Evolutionary conservation across 2,329 filamentous ascomycete genomes (phyloP).

Genomic region (Arthrobotrys sinensis): DNA sequence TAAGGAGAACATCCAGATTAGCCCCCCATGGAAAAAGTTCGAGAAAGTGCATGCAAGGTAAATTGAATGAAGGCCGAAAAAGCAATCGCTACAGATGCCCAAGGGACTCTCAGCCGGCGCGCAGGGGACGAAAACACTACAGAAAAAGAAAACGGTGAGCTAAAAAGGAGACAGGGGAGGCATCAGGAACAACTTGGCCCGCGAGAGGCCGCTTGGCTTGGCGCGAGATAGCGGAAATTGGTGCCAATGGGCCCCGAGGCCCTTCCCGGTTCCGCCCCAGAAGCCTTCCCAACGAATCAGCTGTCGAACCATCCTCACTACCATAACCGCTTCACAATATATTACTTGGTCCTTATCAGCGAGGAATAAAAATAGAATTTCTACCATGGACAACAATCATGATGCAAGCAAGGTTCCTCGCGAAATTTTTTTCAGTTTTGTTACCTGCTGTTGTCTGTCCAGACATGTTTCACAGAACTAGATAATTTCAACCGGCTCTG

Average conservation of each 20-base stretch:
- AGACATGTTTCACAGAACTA: slow-evolving; percentile 41
- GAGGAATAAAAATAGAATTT: slow-evolving; percentile 50
- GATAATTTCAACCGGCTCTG: slow-evolving; percentile 28
- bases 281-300: slow-evolving; percentile 18
- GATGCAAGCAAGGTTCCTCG: slow-evolving; percentile 38
- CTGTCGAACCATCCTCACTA: not conserved
- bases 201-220: slow-evolving; percentile 50
- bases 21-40: slow-evolving; percentile 51
- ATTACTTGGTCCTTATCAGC: not conserved
- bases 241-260: slow-evolving; percentile 26
- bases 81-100: slow-evolving; percentile 48
- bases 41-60: slow-evolving; percentile 60
- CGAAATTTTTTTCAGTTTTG: slow-evolving; percentile 10
- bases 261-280: slow-evolving; percentile 35
- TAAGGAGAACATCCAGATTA: slow-evolving; percentile 61
- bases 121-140: slow-evolving; percentile 47
- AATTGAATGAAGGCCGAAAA: slow-evolving; percentile 60
- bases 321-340: slow-evolving; percentile 30
- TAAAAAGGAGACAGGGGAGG: slow-evolving; percentile 43
- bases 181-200: slow-evolving; percentile 49
- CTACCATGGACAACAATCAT: slow-evolving; percentile 23
- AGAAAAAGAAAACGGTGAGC: slow-evolving; percentile 34
- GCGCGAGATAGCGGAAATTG: slow-evolving; percentile 60
- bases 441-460: slow-evolving; percentile 9
- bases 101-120: slow-evolving; percentile 50